Evolutionary conservation across 306 rosid species (phyloP).

Genomic region (Cicer bijugum): DNA sequence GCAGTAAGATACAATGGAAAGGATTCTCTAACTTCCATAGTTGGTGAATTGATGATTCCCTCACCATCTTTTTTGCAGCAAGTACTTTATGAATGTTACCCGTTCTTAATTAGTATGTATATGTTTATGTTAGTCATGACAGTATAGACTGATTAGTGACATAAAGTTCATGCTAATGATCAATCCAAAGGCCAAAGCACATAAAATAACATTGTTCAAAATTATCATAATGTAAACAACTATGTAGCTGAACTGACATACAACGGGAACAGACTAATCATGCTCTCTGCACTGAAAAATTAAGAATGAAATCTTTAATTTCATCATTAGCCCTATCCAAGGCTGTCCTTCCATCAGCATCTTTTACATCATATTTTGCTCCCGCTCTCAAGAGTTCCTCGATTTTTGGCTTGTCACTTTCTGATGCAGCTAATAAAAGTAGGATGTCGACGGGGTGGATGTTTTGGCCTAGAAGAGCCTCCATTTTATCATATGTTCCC

Average conservation of each 20-base stretch:
- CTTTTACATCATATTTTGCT: conserved; percentile 69
- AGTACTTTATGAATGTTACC: conserved; percentile 15
- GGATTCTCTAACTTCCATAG: no score
- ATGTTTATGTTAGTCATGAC: not conserved
- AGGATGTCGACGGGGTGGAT: conserved; percentile 92
- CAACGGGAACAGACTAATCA: conserved; percentile 44
- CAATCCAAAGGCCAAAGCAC: conserved; percentile 26
- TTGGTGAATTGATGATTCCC: not conserved
- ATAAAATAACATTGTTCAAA: conserved; percentile 27
- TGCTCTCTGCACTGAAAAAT: conserved; percentile 69
- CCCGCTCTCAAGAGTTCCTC: conserved; percentile 95
- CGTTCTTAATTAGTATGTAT: not conserved
- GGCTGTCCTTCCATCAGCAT: conserved; percentile 79
- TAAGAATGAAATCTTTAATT: conserved; percentile 76
- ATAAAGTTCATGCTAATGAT: conserved; percentile 22
- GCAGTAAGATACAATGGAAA: not conserved
- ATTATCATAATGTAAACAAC: conserved; percentile 38
- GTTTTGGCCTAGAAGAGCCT: conserved; percentile 76
- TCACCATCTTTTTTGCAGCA: not conserved
- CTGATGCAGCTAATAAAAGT: conserved; percentile 77
- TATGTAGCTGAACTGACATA: conserved; percentile 28
- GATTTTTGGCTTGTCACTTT: conserved; percentile 88
- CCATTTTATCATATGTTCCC: conserved; percentile 90
- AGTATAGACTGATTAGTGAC: not conserved
- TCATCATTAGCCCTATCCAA: conserved; percentile 73